phyloP scores from a whole-genome alignment of 2,329 filamentous ascomycete genomes.

The Fusarium devonianum region DNA sequence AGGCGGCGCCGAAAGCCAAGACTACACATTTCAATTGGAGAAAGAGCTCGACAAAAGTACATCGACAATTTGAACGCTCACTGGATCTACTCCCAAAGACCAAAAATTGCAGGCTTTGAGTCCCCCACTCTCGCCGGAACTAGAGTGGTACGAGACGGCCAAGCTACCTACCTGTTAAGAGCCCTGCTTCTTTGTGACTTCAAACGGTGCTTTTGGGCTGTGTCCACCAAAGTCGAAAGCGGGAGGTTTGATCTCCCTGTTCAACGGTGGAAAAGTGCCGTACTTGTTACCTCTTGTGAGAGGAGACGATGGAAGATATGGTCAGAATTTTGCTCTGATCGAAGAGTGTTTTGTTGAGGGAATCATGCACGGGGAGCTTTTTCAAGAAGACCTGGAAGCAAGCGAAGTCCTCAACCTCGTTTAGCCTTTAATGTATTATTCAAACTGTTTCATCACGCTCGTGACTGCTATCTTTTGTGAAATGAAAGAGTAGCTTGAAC shows the following conservation, averaged over 20 bases:
- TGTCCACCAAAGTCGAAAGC: conserved; percentile 28
- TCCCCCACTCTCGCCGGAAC: accelerated
- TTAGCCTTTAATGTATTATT: conserved; percentile 16
- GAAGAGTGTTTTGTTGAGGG: conserved; percentile 27
- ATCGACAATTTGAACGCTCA: conserved; percentile 19
- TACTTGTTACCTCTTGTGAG: conserved; percentile 9
- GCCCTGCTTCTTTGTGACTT: conserved; percentile 17
- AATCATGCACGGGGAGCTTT: conserved; percentile 23
- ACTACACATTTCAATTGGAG: background rate
- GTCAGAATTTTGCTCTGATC: conserved; percentile 3
- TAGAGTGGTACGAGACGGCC: conserved; percentile 5
- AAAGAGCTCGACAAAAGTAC: conserved; percentile 15
- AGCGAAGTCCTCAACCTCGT: conserved; percentile 10
- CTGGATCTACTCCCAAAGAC: conserved; percentile 1
- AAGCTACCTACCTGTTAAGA: conserved; percentile 13
- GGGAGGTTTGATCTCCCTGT: conserved; percentile 12
- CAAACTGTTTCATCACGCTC: no score
- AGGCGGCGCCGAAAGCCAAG: background rate
- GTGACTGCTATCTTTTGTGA: no score
- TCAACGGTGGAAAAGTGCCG: conserved; percentile 24
- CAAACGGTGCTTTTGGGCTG: conserved; percentile 10
- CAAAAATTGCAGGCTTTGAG: background rate
- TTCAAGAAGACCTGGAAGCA: background rate
- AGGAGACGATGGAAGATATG: background rate
- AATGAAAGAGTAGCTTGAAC: no score